Base-by-base conservation (phyloP, 2,329 filamentous ascomycete species). In the Capronia coronata region DNA sequence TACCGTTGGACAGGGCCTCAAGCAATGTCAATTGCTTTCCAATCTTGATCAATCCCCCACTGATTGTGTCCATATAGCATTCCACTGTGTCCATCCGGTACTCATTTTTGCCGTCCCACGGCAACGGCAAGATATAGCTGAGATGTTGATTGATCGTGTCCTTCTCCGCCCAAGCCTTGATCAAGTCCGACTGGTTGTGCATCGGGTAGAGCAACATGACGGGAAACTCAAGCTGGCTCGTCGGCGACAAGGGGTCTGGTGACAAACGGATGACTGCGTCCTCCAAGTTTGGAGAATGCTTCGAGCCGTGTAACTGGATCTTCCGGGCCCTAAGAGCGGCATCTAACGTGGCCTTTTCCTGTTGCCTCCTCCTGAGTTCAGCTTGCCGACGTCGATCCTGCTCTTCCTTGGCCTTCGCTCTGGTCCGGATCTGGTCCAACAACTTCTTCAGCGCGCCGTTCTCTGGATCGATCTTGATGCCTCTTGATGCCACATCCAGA, bases 181-280 rank as follows among this genome's bases (percentile, higher is more conserved):
- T 78, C 61, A 98, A 93, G 67, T 98, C 93, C 1, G 82, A 86
- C 72, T 97, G 83, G 40, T 84, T 75, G 54, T 87, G 76, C 56
- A 84, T 72, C 3, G 93, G 91, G 66, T 98, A 98, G 48, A 98
- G 74, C 48, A 98, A 71, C 53, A 97, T 75, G 0, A 84, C 76
- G 0, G 93, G 93, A 62, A 96, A 87, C 2, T 74, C 75, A 1
- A 98, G 75, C 0, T 76, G 74, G 58, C 84, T 89, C 19, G 76
- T 75, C 3, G 87, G 80, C 57, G 93, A 86, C 21, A 86, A 72
- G 14, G 85, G 78, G 62, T 94, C 82, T 1, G 83, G 84, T 8
- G 78, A 75, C 4, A 97, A 78, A 47, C 74, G 70, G 39, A 96
- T 74, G 6, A 67, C 70, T 1, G 88, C 87, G 66, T 95, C 91